These are phyloP conservation scores for Monosporascus sp. DNA, from an alignment of 2,329 filamentous ascomycete species.

Conservation along the genomic window DNA sequence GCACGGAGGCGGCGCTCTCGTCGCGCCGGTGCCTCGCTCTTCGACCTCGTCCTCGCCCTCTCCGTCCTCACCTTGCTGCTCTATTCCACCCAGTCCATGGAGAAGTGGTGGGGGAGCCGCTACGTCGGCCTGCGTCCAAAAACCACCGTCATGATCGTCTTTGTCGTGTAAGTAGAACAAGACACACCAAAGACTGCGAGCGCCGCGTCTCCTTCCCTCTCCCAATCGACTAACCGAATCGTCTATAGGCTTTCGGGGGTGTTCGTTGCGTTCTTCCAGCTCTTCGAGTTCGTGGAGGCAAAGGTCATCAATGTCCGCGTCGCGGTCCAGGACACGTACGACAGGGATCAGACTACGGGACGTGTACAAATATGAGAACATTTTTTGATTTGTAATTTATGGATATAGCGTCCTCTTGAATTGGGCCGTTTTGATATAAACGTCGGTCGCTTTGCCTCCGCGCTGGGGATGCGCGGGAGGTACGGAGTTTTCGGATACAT, in stretches of 20 bases:
- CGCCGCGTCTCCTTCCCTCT: not conserved
- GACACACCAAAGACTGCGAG: not conserved
- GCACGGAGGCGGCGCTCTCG: slow-evolving; percentile 17
- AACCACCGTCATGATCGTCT: slow-evolving; percentile 21
- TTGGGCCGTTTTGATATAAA: too few relatives aligned
- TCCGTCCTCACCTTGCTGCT: slow-evolving; percentile 19
- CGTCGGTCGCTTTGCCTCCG: too few relatives aligned
- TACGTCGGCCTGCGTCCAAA: slow-evolving; percentile 21
- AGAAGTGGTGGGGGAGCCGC: slow-evolving; percentile 22
- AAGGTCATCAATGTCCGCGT: slow-evolving; percentile 21
- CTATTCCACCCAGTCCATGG: slow-evolving; percentile 23
- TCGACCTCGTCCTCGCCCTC: slow-evolving; percentile 18
- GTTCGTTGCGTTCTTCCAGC: slow-evolving; percentile 19
- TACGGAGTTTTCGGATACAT: not conserved
- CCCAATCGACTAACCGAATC: not conserved
- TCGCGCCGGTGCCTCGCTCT: slow-evolving; percentile 16
- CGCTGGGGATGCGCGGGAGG: not conserved
- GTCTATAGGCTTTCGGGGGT: not conserved
- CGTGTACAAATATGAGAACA: slow-evolving; percentile 16
- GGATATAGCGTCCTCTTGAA: too few relatives aligned
- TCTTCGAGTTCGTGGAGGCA: slow-evolving; percentile 23
- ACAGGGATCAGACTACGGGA: slow-evolving; percentile 16
- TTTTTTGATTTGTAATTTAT: not conserved
- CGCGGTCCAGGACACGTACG: slow-evolving; percentile 22
- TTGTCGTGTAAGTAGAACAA: slow-evolving; percentile 15